phyloP scores from a whole-genome alignment of 345 rosid species.

The Raphanus raphanistrum region DNA sequence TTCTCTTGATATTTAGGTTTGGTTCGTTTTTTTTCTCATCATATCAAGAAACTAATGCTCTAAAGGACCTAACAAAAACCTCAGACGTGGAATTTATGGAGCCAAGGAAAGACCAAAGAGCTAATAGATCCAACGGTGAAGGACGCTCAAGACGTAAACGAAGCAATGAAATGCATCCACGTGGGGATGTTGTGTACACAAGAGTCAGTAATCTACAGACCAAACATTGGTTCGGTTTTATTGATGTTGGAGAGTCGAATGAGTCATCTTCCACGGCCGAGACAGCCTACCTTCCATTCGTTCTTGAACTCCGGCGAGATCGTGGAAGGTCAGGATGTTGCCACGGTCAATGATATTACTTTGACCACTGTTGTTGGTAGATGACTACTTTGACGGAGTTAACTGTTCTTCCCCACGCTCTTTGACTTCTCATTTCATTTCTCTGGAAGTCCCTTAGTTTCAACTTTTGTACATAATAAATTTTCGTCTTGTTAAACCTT shows the following conservation, averaged over 20 bases:
- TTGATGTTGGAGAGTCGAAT: slow-evolving; percentile 45
- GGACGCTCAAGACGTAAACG: slow-evolving; percentile 27
- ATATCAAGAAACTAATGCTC: background rate
- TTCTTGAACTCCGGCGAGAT: slow-evolving; percentile 38
- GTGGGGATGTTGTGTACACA: slow-evolving; percentile 61
- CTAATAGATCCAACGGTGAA: slow-evolving; percentile 50
- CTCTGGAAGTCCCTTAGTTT: background rate
- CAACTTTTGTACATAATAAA: background rate
- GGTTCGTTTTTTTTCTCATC: background rate
- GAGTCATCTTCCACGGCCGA: slow-evolving; percentile 41
- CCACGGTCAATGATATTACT: slow-evolving; percentile 57
- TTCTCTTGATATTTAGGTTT: background rate
- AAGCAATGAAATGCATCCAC: slow-evolving; percentile 49
- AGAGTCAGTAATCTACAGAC: slow-evolving; percentile 48
- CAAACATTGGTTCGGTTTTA: slow-evolving; percentile 48
- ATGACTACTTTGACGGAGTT: slow-evolving; percentile 28
- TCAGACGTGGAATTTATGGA: slow-evolving; percentile 62
- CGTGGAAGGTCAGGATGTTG: slow-evolving; percentile 47
- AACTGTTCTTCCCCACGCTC: background rate
- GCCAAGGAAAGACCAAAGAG: slow-evolving; percentile 46
- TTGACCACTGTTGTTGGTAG: slow-evolving; percentile 54
- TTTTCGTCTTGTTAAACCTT: background rate
- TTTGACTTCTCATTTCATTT: slow-evolving; percentile 3
- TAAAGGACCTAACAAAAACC: background rate
- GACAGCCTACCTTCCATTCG: slow-evolving; percentile 47